Conservation (phyloP, 2,329 filamentous ascomycete genomes). For the Eutypa lata region DNA sequence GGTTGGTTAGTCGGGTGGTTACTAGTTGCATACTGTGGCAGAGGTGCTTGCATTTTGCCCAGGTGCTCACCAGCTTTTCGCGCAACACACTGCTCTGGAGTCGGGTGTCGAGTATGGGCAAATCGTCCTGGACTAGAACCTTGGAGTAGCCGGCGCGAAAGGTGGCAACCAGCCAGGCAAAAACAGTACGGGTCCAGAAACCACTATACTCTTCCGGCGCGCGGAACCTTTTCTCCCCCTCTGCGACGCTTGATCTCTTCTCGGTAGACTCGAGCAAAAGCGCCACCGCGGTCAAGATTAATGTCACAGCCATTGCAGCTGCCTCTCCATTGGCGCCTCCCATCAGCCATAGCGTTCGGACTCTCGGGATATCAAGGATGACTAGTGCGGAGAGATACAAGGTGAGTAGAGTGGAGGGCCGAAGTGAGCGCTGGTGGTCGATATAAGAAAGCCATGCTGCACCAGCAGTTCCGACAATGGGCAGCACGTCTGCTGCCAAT, state of each 20-base stretch:
- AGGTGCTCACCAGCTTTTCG: constrained; percentile 9
- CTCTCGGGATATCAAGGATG: constrained; percentile 15
- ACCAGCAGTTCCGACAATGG: constrained; percentile 7
- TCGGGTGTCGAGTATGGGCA: constrained; percentile 16
- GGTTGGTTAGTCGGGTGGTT: neutral
- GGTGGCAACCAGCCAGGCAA: constrained; percentile 18
- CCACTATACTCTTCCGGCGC: constrained; percentile 16
- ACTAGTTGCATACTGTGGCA: neutral
- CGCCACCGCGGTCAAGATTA: constrained; percentile 9
- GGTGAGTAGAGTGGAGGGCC: constrained; percentile 21
- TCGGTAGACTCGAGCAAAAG: constrained; percentile 17
- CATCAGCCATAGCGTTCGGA: constrained; percentile 18
- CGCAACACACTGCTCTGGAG: constrained; percentile 13
- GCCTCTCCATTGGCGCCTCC: constrained; percentile 4
- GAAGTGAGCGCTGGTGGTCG: constrained; percentile 17
- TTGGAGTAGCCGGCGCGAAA: constrained; percentile 16
- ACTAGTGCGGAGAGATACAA: constrained; percentile 16
- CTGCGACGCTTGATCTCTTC: constrained; percentile 9
- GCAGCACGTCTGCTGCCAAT: constrained; percentile 16
- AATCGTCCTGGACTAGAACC: constrained; percentile 15
- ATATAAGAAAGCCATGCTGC: constrained; percentile 13
- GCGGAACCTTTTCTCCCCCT: constrained; percentile 2
- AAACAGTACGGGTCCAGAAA: constrained; percentile 17
- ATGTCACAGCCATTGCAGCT: constrained; percentile 8
- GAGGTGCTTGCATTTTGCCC: constrained; percentile 14